These are phyloP conservation scores for Sporothrix protearum DNA, from an alignment of 2,329 filamentous ascomycete genomes.

Conservation along the genomic window DNA sequence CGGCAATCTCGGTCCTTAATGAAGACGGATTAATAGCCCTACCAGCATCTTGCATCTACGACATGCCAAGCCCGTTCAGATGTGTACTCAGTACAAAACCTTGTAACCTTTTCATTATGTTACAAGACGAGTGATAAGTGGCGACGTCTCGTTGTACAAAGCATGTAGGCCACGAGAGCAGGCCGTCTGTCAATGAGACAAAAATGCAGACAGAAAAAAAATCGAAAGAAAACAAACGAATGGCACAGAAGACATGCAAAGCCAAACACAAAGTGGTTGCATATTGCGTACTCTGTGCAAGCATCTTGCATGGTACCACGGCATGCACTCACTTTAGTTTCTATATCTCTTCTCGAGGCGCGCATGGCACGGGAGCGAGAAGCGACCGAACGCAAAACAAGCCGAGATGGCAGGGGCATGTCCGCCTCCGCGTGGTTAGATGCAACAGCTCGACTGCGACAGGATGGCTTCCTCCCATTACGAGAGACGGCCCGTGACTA, in stretches of 20 bases:
- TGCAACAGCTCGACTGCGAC: neutral
- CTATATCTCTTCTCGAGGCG: neutral
- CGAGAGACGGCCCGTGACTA: neutral
- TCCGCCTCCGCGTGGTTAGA: neutral
- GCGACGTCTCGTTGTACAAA: neutral
- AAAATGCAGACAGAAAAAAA: neutral
- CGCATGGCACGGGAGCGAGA: conserved; percentile 4
- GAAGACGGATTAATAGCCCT: neutral
- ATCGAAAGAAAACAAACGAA: neutral
- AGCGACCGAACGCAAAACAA: neutral
- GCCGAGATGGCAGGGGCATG: neutral
- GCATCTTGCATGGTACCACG: neutral
- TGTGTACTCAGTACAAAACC: neutral
- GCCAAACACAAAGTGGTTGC: conserved; percentile 8
- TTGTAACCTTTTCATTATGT: too few species aligned
- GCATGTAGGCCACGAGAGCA: neutral
- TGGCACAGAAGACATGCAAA: neutral
- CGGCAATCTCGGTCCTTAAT: neutral
- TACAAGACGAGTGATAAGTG: too few species aligned
- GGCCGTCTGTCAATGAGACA: neutral
- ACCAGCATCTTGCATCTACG: neutral
- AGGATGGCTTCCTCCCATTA: neutral
- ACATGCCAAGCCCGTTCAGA: neutral
- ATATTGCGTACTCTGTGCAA: neutral
- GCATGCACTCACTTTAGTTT: neutral